Evolutionary conservation across 164 flowering plant genomes (phyloP).

Genomic region (Brasenia schreberi): DNA sequence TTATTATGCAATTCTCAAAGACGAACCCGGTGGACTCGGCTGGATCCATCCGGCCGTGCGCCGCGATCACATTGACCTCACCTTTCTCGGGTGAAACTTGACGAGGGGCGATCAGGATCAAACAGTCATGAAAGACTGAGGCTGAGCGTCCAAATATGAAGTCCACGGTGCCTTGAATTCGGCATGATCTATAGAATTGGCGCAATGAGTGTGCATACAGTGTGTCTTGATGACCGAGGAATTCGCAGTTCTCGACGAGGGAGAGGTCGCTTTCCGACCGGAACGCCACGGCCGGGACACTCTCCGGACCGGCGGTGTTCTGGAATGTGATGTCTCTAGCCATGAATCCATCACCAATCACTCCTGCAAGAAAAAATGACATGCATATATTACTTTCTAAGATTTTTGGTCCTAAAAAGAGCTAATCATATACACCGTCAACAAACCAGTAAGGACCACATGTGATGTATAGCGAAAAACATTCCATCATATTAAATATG

Average conservation of each 20-base stretch:
- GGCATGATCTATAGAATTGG: conserved; percentile 60
- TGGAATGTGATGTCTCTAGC: conserved; percentile 50
- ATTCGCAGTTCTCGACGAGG: conserved; percentile 50
- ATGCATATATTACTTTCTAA: background rate
- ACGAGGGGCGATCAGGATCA: conserved; percentile 43
- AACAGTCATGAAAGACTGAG: conserved; percentile 48
- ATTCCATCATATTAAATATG: no score
- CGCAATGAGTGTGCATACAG: conserved; percentile 64
- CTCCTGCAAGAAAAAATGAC: conserved; percentile 19
- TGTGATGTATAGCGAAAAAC: no score
- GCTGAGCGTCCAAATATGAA: conserved; percentile 84
- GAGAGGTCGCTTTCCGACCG: conserved; percentile 58
- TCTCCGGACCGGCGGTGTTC: conserved; percentile 73
- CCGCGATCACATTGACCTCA: conserved; percentile 57
- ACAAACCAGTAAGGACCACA: no score
- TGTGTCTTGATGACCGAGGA: conserved; percentile 77
- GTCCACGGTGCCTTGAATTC: conserved; percentile 66
- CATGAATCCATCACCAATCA: conserved; percentile 76
- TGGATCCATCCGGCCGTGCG: conserved; percentile 78
- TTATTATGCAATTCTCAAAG: conserved; percentile 46
- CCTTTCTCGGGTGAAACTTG: conserved; percentile 46
- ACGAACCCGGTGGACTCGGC: conserved; percentile 74
- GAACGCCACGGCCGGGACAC: conserved; percentile 79
- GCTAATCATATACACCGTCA: no score
- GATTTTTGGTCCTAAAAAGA: no score